Conservation (phyloP, 192 early-diverging fungal genomes). For the Coemansia sp. region DNA sequence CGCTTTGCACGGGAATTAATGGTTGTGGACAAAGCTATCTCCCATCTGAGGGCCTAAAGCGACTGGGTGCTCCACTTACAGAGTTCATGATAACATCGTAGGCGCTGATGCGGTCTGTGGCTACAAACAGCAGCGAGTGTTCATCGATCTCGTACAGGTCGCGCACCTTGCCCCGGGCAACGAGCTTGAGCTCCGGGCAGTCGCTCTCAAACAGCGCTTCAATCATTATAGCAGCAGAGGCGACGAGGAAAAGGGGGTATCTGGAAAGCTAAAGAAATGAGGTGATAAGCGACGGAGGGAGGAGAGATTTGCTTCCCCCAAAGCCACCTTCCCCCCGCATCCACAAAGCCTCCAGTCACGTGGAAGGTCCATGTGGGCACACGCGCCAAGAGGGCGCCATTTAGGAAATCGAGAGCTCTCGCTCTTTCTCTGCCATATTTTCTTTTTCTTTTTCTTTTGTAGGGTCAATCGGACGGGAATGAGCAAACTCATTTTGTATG, state of each 20-base stretch:
- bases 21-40: not conserved
- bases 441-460: not conserved
- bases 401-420: not conserved
- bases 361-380: not conserved
- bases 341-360: not conserved
- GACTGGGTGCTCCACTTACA: conserved; percentile 51
- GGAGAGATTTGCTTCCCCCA: not conserved
- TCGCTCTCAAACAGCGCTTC: conserved; percentile 62
- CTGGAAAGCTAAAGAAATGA: not conserved
- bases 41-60: not conserved
- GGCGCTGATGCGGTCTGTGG: conserved; percentile 95
- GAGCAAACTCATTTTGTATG: conserved; percentile 25
- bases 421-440: not conserved
- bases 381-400: not conserved
- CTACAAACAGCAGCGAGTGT: conserved; percentile 87
- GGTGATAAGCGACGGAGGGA: not conserved
- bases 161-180: conserved; percentile 94
- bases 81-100: conserved; percentile 99
- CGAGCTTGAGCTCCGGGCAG: conserved; percentile 90
- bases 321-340: not conserved
- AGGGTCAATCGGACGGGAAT: conserved; percentile 7
- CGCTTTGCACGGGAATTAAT: not conserved
- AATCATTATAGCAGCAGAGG: conserved; percentile 30
- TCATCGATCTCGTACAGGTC: conserved; percentile 95
- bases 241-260: not conserved